A percentile compares a stretch with the other conserved stretches of the same genome.
phyloP scores from a whole-genome alignment of 2,329 filamentous ascomycete species.

The Ophiostoma montium region DNA sequence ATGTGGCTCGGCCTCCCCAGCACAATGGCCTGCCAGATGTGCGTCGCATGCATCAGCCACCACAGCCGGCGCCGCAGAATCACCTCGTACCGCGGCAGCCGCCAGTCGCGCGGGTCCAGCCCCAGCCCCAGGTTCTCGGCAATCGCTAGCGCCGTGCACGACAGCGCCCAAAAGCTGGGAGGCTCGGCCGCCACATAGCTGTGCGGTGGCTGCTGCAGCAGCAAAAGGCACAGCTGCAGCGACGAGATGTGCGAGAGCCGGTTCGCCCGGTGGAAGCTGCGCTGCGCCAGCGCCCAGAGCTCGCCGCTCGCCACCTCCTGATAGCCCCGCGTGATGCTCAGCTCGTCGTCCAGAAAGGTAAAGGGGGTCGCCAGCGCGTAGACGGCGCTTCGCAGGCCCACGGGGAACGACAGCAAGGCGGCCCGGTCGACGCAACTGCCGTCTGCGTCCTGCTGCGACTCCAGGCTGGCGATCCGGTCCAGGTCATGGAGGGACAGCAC shows the following conservation, averaged over 20 bases:
- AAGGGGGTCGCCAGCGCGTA: slow-evolving; percentile 17
- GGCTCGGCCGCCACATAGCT: slow-evolving; percentile 15
- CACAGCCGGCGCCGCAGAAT: slow-evolving; percentile 16
- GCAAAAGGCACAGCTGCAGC: slow-evolving; percentile 15
- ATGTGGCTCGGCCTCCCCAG: slow-evolving; percentile 14
- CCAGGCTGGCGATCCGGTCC: not conserved
- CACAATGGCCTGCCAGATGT: slow-evolving; percentile 15
- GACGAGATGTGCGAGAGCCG: slow-evolving; percentile 13
- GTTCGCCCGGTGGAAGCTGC: slow-evolving; percentile 14
- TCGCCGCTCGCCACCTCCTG: slow-evolving; percentile 14
- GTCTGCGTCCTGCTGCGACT: too few species aligned
- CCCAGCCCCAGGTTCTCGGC: slow-evolving; percentile 16
- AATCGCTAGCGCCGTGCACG: slow-evolving; percentile 14
- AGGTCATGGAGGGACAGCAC: not conserved
- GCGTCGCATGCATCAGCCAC: slow-evolving; percentile 16
- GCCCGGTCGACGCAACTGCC: not conserved
- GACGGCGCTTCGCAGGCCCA: slow-evolving; percentile 15
- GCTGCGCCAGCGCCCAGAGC: slow-evolving; percentile 16
- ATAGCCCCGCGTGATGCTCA: slow-evolving; percentile 16
- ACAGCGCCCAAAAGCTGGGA: slow-evolving; percentile 14
- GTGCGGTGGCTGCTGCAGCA: slow-evolving; percentile 15
- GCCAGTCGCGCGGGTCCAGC: slow-evolving; percentile 14
- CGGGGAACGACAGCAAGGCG: slow-evolving; percentile 6
- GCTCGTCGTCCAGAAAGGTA: slow-evolving; percentile 17
- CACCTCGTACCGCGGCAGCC: slow-evolving; percentile 14